Conservation (phyloP, 768 basidiomycete species). For the Serendipita sp. region DNA sequence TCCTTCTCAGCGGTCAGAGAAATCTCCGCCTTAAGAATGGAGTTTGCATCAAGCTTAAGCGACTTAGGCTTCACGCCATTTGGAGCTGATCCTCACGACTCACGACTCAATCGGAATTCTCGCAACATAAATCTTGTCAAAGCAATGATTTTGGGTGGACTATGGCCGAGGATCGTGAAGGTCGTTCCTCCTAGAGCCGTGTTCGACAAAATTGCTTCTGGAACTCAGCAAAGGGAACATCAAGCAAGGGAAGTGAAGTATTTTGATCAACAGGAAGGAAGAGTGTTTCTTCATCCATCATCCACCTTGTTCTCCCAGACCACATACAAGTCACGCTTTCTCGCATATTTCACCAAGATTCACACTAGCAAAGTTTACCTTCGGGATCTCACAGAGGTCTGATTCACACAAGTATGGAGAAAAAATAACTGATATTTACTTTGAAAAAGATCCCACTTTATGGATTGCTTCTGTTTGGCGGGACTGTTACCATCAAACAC, state of each 20-base stretch:
- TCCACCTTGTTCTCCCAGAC: conserved; percentile 62
- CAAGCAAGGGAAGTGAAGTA: conserved; percentile 71
- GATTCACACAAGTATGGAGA: conserved; percentile 8
- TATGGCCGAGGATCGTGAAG: conserved; percentile 71
- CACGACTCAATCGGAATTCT: conserved; percentile 47
- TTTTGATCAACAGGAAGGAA: conserved; percentile 42
- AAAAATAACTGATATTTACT: neutral
- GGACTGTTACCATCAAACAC: conserved; percentile 60
- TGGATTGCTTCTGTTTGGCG: conserved; percentile 70
- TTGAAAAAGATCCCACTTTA: conserved; percentile 61
- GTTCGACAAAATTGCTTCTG: conserved; percentile 72
- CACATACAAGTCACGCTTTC: conserved; percentile 60
- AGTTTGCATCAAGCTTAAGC: conserved; percentile 53
- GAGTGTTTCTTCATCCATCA: conserved; percentile 71
- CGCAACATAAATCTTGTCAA: conserved; percentile 62
- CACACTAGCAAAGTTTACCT: conserved; percentile 72
- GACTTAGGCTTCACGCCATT: conserved; percentile 52
- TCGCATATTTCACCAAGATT: conserved; percentile 72
- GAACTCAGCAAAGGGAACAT: conserved; percentile 71
- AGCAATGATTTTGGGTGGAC: conserved; percentile 65
- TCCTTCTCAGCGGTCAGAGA: conserved; percentile 57
- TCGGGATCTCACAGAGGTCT: conserved; percentile 73
- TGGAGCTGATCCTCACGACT: conserved; percentile 27
- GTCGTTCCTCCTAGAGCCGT: conserved; percentile 56
- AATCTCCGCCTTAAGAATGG: conserved; percentile 56